Evolutionary conservation across 495 filamentous ascomycete species (phyloP), one percentile per base, ranked within the genome.

Genomic region (Aeminium ludgeri): DNA sequence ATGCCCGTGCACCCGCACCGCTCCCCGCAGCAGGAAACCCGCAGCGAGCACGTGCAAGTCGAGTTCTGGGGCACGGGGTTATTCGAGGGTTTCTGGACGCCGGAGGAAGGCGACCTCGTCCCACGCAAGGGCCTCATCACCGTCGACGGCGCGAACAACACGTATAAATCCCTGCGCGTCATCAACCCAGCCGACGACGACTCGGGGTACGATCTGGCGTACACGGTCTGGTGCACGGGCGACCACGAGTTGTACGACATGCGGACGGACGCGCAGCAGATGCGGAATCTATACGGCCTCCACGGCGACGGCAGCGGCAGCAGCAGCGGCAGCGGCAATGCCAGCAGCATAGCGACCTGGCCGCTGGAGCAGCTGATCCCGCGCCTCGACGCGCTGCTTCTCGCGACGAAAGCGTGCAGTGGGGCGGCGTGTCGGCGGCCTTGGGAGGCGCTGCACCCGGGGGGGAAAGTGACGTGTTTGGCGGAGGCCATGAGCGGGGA

Each of bases 401-500:
- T 80, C 16, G 71, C 79, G 1, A 59, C 78, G 23, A 80, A 81
- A 51, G 72, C 72, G 1, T 81, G 76, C 59, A 65, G 72, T 45
- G 66, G 63, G 2, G 39, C 44, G 25, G 67, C 65, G 0, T 80
- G 76, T 46, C 61, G 66, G 11, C 36, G 64, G 10, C 76, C 76
- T 0, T 81, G 75, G 76, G 46, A 60, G 30, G 63, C 65, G 0
- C 62, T 80, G 0, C 76, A 81, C 30, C 69, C 72, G 0, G 54
- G 52, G 0, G 67, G 67, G 2, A 60, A 53, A 3, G 62, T 65
- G n/a, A 29, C 36, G 10, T 59, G 44, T 28, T 46, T 69, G 0
- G 39, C 35, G 0, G 63, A 67, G 30, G 64, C 65, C 10, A 41
- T 47, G 38, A 29, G 32, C 15, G 5, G 11, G n/a, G 17, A 36